These are phyloP conservation scores for Cyberlindnera saturnus DNA, from an alignment of 805 yeast genomes.

Conservation along the genomic window DNA sequence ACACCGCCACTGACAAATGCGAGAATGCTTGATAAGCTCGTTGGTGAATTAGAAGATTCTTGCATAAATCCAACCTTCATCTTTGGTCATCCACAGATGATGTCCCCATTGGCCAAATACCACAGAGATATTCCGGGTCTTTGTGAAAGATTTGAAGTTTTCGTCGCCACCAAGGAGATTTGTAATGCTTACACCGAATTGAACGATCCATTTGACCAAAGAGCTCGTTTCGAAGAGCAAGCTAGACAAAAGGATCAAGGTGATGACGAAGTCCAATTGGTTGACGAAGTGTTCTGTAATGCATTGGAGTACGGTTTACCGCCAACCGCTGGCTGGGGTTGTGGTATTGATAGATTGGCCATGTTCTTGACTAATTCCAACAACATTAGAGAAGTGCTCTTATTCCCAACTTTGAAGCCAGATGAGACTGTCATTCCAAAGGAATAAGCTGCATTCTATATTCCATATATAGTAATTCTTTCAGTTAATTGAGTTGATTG, in stretches of 20 bases:
- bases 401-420: conserved; percentile 99
- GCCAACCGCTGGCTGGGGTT: conserved; percentile 99
- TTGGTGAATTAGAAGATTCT: conserved; percentile 92
- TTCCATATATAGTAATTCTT: too few species aligned
- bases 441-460: neutral
- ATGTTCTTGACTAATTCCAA: conserved; percentile 97
- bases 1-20: conserved; percentile 92
- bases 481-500: too few species aligned
- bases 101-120: conserved; percentile 98
- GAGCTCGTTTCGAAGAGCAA: conserved; percentile 96
- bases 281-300: conserved; percentile 95
- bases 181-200: conserved; percentile 98
- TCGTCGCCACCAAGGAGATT: conserved; percentile 97
- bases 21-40: conserved; percentile 96
- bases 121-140: conserved; percentile 88
- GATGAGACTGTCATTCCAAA: conserved; percentile 37
- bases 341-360: conserved; percentile 97
- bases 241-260: conserved; percentile 98
- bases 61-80: conserved; percentile 96
- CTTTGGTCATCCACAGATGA: conserved; percentile 99
- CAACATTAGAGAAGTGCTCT: conserved; percentile 93
- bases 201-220: conserved; percentile 98
- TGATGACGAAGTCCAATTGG: conserved; percentile 96
- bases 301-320: conserved; percentile 98
- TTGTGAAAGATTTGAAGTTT: conserved; percentile 97